Evolutionary conservation across 2,329 filamentous ascomycete species (phyloP), one percentile per base, ranked within the genome.

Genomic region (Scytalidium sp.): DNA sequence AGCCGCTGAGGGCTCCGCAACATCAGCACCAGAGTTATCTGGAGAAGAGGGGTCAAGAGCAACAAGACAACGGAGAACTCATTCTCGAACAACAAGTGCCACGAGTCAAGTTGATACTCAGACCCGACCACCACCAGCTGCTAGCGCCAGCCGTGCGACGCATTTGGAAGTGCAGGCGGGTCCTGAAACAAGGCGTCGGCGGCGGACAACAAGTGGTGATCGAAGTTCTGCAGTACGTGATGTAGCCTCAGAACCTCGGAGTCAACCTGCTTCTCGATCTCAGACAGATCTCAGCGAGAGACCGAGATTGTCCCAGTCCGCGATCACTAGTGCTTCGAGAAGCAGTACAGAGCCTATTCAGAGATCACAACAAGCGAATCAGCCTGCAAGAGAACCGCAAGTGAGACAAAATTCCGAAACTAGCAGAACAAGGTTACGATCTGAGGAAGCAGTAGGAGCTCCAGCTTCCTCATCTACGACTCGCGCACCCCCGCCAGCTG

Each of bases 231-330:
- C 79, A 5, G 67, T 76, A 2, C 75, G 79, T 2, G 58, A 70
- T 17, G 68, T 69, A 45, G 65, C 71, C 2, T 64, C 73, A 39
- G 61, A 72, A 22, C 71, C 50, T 9, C 50, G 78, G 11, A 62
- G 70, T 21, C 70, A 75, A 46, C 75, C 78, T 40, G 77, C 80
- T 11, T 73, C 79, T 19, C 78, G 80, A 19, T 89, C 87, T 17
- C 80, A 84, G 43, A 87, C 81, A 2, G 87, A 91, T 60, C 69
- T 90, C 8, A 67, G 70, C 2, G 54, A 73, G 4, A 71, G 74
- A 40, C 65, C 75, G 50, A 36, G 32, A 36, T 36, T 36, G 13
- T 36, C 32, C 17, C 54, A 54, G 20, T 59, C 61, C 47, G 47
- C 54, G 20, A 47, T 55, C 27, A 41, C 56, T n/a, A 22, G 47